These are phyloP conservation scores for Scedosporium boydii DNA, from an alignment of 2,329 filamentous ascomycete genomes.

Conservation along the genomic window DNA sequence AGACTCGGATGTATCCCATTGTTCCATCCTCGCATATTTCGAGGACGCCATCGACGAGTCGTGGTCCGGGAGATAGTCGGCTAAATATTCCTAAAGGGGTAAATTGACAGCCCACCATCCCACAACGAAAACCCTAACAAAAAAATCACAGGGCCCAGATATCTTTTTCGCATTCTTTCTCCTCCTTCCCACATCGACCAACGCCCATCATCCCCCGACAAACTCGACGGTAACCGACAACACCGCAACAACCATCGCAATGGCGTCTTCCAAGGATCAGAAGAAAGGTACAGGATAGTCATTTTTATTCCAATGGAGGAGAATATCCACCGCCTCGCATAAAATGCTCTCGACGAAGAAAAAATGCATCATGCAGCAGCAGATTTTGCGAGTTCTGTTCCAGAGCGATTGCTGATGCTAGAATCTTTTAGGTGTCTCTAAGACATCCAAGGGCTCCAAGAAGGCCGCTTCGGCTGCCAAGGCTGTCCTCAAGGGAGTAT, in stretches of 20 bases:
- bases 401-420: conserved; percentile 66
- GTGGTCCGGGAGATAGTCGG: background rate
- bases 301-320: background rate
- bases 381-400: conserved; percentile 66
- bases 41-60: background rate
- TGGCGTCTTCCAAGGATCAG: conserved; percentile 27
- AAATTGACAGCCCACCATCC: background rate
- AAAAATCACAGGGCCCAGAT: background rate
- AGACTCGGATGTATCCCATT: no score
- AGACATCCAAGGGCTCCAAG: conserved; percentile 53
- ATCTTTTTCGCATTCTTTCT: conserved; percentile 3
- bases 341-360: conserved; percentile 13
- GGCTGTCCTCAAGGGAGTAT: conserved; percentile 91
- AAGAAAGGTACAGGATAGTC: conserved; percentile 39
- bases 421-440: conserved; percentile 35
- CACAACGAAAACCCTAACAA: conserved; percentile 1
- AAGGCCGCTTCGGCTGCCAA: conserved; percentile 92
- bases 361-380: conserved; percentile 56
- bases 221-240: background rate
- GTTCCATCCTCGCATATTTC: background rate
- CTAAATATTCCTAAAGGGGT: background rate
- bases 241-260: conserved; percentile 19
- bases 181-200: conserved; percentile 6
- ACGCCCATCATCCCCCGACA: conserved; percentile 9
- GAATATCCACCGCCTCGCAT: conserved; percentile 5